phyloP scores from a whole-genome alignment of 2,329 filamentous ascomycete genomes.

The Arachnopeziza araneosa region DNA sequence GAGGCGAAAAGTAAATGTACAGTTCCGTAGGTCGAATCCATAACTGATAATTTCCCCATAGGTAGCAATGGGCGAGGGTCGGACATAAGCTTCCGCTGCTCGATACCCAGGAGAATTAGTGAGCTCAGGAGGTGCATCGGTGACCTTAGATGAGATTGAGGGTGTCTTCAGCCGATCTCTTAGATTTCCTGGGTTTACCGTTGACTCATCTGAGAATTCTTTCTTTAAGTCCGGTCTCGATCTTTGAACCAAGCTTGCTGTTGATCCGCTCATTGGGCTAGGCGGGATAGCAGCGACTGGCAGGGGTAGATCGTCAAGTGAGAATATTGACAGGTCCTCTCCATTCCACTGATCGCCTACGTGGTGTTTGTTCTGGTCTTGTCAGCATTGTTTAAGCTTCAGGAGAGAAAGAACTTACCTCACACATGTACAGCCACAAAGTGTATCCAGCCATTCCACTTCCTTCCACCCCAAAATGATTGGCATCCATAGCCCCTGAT shows the following conservation, averaged over 20 bases:
- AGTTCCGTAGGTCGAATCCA: slow-evolving; percentile 77
- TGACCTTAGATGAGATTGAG: slow-evolving; percentile 55
- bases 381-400: slow-evolving; percentile 15
- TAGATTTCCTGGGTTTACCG: slow-evolving; percentile 70
- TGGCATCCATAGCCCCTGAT: slow-evolving; percentile 88
- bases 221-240: slow-evolving; percentile 34
- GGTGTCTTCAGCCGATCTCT: slow-evolving; percentile 64
- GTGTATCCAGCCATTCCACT: slow-evolving; percentile 79
- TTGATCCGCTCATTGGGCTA: slow-evolving; percentile 39
- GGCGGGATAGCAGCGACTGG: slow-evolving; percentile 46
- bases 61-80: slow-evolving; percentile 72
- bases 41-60: slow-evolving; percentile 66
- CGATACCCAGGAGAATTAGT: slow-evolving; percentile 69
- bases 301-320: slow-evolving; percentile 68
- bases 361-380: slow-evolving; percentile 68
- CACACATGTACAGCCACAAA: slow-evolving; percentile 78
- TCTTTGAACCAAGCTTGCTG: slow-evolving; percentile 41
- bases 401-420: slow-evolving; percentile 41
- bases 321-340: slow-evolving; percentile 90
- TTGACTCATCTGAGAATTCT: slow-evolving; percentile 46
- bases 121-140: slow-evolving; percentile 49
- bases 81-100: slow-evolving; percentile 87
- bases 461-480: slow-evolving; percentile 87
- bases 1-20: slow-evolving; percentile 69
- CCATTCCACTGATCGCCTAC: slow-evolving; percentile 97